These are phyloP conservation scores for Chaetoscypha palmicola DNA, from an alignment of 2,329 filamentous ascomycete genomes.

Conservation along the genomic window DNA sequence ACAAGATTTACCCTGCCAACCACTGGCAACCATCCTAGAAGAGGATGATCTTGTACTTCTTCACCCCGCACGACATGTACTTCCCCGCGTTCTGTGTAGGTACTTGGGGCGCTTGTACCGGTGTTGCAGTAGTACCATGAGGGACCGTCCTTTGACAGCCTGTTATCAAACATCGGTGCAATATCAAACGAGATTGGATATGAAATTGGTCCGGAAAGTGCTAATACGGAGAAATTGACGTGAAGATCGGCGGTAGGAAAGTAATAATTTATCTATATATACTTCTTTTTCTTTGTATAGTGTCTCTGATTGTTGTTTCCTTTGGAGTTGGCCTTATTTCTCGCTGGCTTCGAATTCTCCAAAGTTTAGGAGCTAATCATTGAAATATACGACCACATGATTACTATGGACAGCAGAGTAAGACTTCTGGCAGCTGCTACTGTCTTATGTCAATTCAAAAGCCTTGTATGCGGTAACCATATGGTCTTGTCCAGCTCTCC, in stretches of 20 bases:
- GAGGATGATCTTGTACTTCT: background rate
- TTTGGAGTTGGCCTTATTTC: too few relatives aligned
- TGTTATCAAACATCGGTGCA: too few relatives aligned
- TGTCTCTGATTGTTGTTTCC: background rate
- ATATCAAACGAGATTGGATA: too few relatives aligned
- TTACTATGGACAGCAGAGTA: background rate
- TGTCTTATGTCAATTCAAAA: background rate
- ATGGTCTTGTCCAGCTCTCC: constrained; percentile 6
- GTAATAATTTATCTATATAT: background rate
- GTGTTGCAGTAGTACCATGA: too few relatives aligned
- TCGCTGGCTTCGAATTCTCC: too few relatives aligned
- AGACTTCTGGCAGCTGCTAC: background rate
- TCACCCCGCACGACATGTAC: background rate
- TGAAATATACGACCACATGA: too few relatives aligned
- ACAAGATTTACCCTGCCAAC: too few relatives aligned
- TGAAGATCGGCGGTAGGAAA: background rate
- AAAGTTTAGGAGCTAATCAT: too few relatives aligned
- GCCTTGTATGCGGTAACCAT: background rate
- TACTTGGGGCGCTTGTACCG: too few relatives aligned
- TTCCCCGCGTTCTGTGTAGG: background rate
- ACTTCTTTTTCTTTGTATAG: background rate
- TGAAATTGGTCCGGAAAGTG: too few relatives aligned
- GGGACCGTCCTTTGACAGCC: too few relatives aligned
- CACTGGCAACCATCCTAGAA: too few relatives aligned
- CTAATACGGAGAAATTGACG: background rate